Conservation (phyloP, 2,329 filamentous ascomycete genomes). For the Fusarium nygamai region DNA sequence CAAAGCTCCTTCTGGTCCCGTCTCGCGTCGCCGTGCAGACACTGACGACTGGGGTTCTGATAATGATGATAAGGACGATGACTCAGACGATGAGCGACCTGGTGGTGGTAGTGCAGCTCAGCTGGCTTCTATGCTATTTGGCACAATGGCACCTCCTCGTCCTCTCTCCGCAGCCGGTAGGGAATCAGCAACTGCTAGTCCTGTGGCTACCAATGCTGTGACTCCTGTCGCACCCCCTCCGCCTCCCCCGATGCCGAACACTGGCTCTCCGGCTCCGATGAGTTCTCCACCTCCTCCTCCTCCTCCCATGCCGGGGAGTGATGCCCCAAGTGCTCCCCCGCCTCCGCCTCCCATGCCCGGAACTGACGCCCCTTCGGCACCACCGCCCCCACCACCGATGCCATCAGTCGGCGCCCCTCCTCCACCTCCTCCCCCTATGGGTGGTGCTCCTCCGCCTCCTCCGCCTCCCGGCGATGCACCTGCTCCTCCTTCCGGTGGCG, state of each 20-base stretch:
- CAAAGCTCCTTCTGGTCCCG: conserved; percentile 57
- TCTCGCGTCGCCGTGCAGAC: conserved; percentile 64
- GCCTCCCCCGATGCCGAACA: conserved; percentile 46
- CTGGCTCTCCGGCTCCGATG: conserved; percentile 43
- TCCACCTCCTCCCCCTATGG: conserved; percentile 54
- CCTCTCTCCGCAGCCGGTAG: conserved; percentile 85
- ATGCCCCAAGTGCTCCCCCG: conserved; percentile 42
- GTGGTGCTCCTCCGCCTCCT: conserved; percentile 49
- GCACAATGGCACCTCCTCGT: conserved; percentile 93
- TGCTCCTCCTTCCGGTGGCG: conserved; percentile 58
- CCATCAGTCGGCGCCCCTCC: conserved; percentile 51
- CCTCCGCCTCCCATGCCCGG: conserved; percentile 46
- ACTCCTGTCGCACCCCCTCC: conserved; percentile 53
- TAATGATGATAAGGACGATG: conserved; percentile 65
- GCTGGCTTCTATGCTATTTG: conserved; percentile 93
- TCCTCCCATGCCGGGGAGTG: conserved; percentile 41
- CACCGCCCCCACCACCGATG: conserved; percentile 55
- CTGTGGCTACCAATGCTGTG: conserved; percentile 52
- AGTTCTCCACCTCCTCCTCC: conserved; percentile 44
- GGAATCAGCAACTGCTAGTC: conserved; percentile 60
- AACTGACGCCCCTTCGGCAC: conserved; percentile 51
- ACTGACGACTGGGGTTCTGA: conserved; percentile 87
- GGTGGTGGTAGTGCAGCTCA: conserved; percentile 88
- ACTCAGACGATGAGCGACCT: conserved; percentile 73
- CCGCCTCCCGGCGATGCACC: conserved; percentile 56